Evolutionary conservation across 2,329 filamentous ascomycete genomes (phyloP).

Genomic region (Endothia cerciana): DNA sequence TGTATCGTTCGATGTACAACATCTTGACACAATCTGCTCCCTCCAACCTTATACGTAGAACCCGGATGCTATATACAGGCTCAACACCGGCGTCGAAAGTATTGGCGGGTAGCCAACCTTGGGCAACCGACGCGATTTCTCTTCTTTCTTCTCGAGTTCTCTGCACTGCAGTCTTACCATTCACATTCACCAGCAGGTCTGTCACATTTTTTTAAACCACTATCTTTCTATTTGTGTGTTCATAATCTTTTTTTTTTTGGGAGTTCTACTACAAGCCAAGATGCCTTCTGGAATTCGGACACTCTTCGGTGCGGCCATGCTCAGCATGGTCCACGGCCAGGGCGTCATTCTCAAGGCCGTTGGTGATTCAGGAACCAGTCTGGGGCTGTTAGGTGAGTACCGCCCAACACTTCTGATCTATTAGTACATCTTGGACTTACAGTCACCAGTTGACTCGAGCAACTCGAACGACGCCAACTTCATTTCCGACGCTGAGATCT

Average conservation of each 20-base stretch:
- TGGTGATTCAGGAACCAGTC: slow-evolving; percentile 23
- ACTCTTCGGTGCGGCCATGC: slow-evolving; percentile 26
- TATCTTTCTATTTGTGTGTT: not conserved
- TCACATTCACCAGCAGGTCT: slow-evolving; percentile 27
- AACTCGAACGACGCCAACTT: slow-evolving; percentile 55
- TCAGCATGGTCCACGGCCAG: slow-evolving; percentile 26
- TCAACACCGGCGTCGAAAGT: not conserved
- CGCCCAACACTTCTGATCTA: not conserved
- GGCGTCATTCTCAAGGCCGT: slow-evolving; percentile 27
- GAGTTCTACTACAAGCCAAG: not conserved
- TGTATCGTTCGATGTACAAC: slow-evolving; percentile 12
- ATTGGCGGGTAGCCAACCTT: not conserved
- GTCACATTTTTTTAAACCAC: slow-evolving; percentile 13
- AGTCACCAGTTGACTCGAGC: slow-evolving; percentile 11
- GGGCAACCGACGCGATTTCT: not conserved
- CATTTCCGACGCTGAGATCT: slow-evolving; percentile 59
- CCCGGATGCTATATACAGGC: slow-evolving; percentile 1
- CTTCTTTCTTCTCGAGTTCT: not conserved
- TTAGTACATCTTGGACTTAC: not conserved
- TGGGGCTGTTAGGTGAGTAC: slow-evolving; percentile 22
- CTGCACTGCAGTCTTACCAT: not conserved
- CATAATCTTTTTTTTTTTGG: not conserved
- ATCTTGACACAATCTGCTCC: slow-evolving; percentile 5
- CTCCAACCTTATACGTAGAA: slow-evolving; percentile 5
- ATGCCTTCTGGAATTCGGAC: slow-evolving; percentile 24